These are phyloP conservation scores for Phytophthora brassicae DNA, from an alignment of 352 stramenopile species.

Conservation along the genomic window DNA sequence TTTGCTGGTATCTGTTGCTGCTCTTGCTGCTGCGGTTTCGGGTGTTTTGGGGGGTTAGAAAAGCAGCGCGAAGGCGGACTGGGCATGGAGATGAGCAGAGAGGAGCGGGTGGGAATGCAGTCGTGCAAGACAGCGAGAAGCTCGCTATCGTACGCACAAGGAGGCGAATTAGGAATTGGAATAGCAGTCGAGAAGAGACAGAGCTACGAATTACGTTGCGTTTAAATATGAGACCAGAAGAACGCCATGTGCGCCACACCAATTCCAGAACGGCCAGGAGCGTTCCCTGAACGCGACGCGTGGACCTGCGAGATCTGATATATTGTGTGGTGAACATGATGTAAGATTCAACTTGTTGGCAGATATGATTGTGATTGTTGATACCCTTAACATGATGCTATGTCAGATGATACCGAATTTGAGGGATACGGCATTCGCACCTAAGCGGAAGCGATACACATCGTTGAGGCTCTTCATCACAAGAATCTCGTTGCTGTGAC, in stretches of 20 bases:
- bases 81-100: slow-evolving; percentile 22
- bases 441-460: background rate
- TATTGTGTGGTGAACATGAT: background rate
- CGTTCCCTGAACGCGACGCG: slow-evolving; percentile 10
- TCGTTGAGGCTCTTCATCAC: slow-evolving; percentile 10
- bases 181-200: slow-evolving; percentile 2
- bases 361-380: too few relatives aligned
- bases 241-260: slow-evolving; percentile 17
- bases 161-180: slow-evolving; percentile 28
- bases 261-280: slow-evolving; percentile 26
- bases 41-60: slow-evolving; percentile 17
- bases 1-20: slow-evolving; percentile 18
- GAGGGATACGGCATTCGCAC: background rate
- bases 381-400: background rate
- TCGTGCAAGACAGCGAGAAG: slow-evolving; percentile 7
- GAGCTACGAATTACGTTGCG: slow-evolving; percentile 8
- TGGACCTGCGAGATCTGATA: background rate
- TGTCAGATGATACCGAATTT: background rate
- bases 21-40: slow-evolving; percentile 19
- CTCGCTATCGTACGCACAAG: slow-evolving; percentile 14
- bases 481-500: slow-evolving; percentile 15
- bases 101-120: slow-evolving; percentile 1
- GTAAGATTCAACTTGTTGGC: background rate
- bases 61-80: slow-evolving; percentile 23
- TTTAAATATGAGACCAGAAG: slow-evolving; percentile 19